phyloP scores from a whole-genome alignment of 1,139 yeast genomes.

The Candida pseudoviswanathii region DNA sequence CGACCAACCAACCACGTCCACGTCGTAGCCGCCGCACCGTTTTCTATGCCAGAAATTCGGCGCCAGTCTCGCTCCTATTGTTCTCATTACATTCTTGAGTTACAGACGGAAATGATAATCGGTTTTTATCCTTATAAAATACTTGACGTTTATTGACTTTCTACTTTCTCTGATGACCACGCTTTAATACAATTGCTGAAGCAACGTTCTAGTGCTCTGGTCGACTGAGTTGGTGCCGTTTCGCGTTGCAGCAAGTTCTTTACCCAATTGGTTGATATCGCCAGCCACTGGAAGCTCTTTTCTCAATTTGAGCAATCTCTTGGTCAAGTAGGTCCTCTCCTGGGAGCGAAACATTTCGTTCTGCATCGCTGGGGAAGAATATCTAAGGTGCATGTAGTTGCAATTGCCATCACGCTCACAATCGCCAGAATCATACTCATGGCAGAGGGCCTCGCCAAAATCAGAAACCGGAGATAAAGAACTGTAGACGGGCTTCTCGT shows the following conservation, averaged over 20 bases:
- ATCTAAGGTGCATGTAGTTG: slow-evolving; percentile 80
- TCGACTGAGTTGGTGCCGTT: background rate
- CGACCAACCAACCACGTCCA: background rate
- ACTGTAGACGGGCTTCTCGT: slow-evolving; percentile 76
- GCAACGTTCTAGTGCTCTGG: background rate
- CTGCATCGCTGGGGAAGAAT: slow-evolving; percentile 51
- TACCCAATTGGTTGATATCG: too few species aligned
- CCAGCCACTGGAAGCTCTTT: too few species aligned
- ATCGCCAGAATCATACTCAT: slow-evolving; percentile 60
- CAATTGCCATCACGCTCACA: slow-evolving; percentile 84
- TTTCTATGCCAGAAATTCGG: background rate
- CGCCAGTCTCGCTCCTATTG: too few species aligned
- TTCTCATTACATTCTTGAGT: background rate
- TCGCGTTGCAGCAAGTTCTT: background rate
- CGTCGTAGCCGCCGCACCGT: background rate
- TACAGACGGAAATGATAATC: slow-evolving; percentile 1
- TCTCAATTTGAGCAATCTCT: slow-evolving; percentile 14
- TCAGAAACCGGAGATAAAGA: slow-evolving; percentile 78
- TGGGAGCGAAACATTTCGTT: slow-evolving; percentile 42
- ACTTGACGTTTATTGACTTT: background rate
- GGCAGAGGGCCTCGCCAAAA: slow-evolving; percentile 74
- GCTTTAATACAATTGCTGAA: background rate
- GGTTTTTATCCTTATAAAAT: background rate
- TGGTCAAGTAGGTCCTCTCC: slow-evolving; percentile 28
- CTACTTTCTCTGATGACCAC: background rate